Conservation (phyloP, 352 stramenopile genomes). For the Thraustotheca clavata region DNA sequence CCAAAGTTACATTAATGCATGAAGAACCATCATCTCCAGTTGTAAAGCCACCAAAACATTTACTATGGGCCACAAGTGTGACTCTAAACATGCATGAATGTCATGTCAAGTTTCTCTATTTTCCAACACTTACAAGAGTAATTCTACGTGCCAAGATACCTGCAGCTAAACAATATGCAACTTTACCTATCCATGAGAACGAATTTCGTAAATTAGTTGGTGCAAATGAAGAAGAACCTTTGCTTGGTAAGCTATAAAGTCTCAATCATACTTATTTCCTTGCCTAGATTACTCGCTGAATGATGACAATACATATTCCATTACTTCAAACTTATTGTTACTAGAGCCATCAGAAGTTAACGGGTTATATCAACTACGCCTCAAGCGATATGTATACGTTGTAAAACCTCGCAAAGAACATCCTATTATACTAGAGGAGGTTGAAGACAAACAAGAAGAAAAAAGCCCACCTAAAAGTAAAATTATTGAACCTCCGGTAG, state of each 20-base stretch:
- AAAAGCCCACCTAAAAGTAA: too few species aligned
- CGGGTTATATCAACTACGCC: background rate
- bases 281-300: background rate
- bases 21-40: background rate
- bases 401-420: background rate
- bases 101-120: slow-evolving; percentile 12
- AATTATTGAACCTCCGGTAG: background rate
- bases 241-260: background rate
- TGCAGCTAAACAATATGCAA: background rate
- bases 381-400: background rate
- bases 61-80: background rate
- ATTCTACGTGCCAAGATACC: background rate
- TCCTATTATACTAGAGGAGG: background rate
- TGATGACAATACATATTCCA: background rate
- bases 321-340: slow-evolving; percentile 1
- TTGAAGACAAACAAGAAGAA: background rate
- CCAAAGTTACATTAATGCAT: background rate
- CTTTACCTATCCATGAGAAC: background rate
- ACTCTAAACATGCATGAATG: background rate
- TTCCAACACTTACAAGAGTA: slow-evolving; percentile 1
- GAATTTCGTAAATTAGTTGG: slow-evolving; percentile 11
- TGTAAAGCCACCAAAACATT: slow-evolving; percentile 3
- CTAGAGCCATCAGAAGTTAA: background rate
- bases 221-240: background rate
- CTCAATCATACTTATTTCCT: background rate